A percentile compares a stretch with the other conserved stretches of the same genome.
phyloP scores from a whole-genome alignment of 306 rosid species.

The Glycine tomentella region DNA sequence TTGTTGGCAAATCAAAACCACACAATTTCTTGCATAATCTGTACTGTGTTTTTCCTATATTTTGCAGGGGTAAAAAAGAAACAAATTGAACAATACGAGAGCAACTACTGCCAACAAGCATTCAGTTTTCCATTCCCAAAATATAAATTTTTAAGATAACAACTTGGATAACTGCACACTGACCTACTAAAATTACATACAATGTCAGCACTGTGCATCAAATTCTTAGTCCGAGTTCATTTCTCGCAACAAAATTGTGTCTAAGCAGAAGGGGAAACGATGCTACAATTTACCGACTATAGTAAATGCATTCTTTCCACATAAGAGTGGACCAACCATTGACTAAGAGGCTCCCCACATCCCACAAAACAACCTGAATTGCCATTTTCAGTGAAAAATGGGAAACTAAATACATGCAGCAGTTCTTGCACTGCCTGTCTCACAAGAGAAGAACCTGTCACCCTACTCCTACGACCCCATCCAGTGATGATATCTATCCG shows the following conservation, averaged over 20 bases:
- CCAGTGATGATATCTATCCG: constrained; percentile 60
- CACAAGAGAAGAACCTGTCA: constrained; percentile 85
- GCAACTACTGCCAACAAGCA: background rate
- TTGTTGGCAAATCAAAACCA: background rate
- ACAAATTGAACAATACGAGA: background rate
- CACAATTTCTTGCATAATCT: too few relatives aligned
- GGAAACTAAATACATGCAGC: constrained; percentile 72
- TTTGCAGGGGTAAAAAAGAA: background rate
- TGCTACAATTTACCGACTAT: constrained; percentile 47
- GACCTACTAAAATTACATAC: constrained; percentile 32
- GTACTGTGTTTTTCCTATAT: background rate
- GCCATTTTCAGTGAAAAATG: constrained; percentile 87
- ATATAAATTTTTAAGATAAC: constrained; percentile 19
- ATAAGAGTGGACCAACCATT: constrained; percentile 81
- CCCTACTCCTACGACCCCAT: constrained; percentile 95
- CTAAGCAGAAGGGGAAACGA: constrained; percentile 39
- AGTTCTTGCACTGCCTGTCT: constrained; percentile 88
- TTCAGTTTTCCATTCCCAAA: constrained; percentile 21
- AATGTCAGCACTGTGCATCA: constrained; percentile 33
- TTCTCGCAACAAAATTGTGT: constrained; percentile 57
- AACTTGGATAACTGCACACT: constrained; percentile 37
- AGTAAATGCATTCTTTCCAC: constrained; percentile 95
- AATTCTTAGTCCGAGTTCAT: constrained; percentile 33
- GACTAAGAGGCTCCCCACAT: constrained; percentile 86
- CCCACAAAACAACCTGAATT: constrained; percentile 93